A percentile compares a stretch with the other conserved stretches of the same genome.
These are phyloP conservation scores for Amyloporia xantha DNA, from an alignment of 768 basidiomycete species.

Conservation along the genomic window DNA sequence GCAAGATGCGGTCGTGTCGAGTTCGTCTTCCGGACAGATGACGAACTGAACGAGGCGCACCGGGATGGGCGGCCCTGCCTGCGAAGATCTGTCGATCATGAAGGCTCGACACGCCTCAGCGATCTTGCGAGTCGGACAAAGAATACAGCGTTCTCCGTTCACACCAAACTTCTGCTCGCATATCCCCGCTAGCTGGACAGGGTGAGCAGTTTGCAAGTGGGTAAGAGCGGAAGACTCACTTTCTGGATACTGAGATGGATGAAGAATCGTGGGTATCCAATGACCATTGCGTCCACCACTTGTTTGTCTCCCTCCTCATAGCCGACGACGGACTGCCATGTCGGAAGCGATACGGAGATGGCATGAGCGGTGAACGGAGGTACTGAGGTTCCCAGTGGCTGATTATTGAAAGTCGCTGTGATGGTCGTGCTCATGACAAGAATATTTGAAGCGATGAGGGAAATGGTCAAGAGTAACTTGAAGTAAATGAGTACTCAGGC, in stretches of 20 bases:
- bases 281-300: conserved; percentile 72
- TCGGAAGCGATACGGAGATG: conserved; percentile 91
- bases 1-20: conserved; percentile 24
- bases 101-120: conserved; percentile 76
- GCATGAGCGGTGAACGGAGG: conserved; percentile 78
- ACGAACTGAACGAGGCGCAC: conserved; percentile 63
- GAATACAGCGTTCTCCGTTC: conserved; percentile 65
- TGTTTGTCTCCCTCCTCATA: conserved; percentile 88
- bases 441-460: too few relatives aligned
- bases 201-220: neutral
- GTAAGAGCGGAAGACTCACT: conserved; percentile 39
- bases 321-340: conserved; percentile 84
- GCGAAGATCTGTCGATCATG: conserved; percentile 44
- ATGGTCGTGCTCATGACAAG: conserved; percentile 1
- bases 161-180: conserved; percentile 76
- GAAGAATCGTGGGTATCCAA: conserved; percentile 94
- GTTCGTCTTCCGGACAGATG: conserved; percentile 54
- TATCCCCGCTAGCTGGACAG: conserved; percentile 63
- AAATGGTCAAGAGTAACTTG: neutral
- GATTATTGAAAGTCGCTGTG: conserved; percentile 1
- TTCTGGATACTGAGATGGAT: conserved; percentile 81
- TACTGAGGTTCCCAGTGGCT: conserved; percentile 39
- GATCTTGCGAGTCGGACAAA: conserved; percentile 66
- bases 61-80: conserved; percentile 36
- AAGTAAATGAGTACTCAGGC: too few relatives aligned